phyloP scores from a whole-genome alignment of 164 flowering plant genomes.

The Magnolia officinalis region DNA sequence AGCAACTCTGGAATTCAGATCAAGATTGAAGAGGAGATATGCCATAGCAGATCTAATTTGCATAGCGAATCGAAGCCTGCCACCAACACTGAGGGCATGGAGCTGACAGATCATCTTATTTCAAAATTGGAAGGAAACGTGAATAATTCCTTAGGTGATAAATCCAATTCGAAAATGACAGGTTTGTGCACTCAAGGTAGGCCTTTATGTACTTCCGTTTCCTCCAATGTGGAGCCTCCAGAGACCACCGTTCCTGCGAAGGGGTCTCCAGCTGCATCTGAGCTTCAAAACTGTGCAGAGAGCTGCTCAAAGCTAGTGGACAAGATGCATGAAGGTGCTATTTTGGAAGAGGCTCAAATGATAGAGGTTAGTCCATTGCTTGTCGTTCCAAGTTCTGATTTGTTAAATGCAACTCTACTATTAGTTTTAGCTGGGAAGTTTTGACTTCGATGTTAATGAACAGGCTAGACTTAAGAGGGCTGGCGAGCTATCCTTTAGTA shows the following conservation, averaged over 20 bases:
- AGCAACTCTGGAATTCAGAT: constrained; percentile 23
- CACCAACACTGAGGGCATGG: constrained; percentile 19
- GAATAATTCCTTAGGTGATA: constrained; percentile 12
- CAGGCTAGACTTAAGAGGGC: constrained; percentile 84
- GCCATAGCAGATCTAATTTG: constrained; percentile 18
- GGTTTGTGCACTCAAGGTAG: constrained; percentile 18
- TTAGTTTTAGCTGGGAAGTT: background rate
- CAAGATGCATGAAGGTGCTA: constrained; percentile 67
- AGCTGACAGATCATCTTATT: constrained; percentile 14
- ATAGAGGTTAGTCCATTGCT: constrained; percentile 55
- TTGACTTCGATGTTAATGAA: constrained; percentile 20
- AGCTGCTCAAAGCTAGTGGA: constrained; percentile 24
- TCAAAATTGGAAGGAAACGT: constrained; percentile 29
- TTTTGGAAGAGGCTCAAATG: constrained; percentile 74
- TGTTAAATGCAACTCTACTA: background rate
- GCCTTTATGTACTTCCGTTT: constrained; percentile 17
- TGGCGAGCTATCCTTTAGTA: constrained; percentile 59
- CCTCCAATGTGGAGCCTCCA: constrained; percentile 26
- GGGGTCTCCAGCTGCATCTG: constrained; percentile 27
- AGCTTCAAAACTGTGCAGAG: constrained; percentile 27
- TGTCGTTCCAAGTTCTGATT: background rate
- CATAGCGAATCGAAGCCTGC: constrained; percentile 27
- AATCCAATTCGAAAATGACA: constrained; percentile 19
- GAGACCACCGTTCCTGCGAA: constrained; percentile 18
- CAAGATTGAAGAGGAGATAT: constrained; percentile 34